Conservation (phyloP, 306 rosid species). For the cucumber (Cucumis sativus) region Cucumber_9930_V3 NC_026659.2:17074001-17074500, state of each 20-base stretch:
- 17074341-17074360: no score
- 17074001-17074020: slow-evolving; percentile 77
- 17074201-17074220: background rate
- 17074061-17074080: slow-evolving; percentile 96
- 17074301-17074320: no score
- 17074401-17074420: no score
- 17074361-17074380: no score
- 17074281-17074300: no score
- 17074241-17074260: background rate
- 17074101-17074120: slow-evolving; percentile 98
- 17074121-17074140: slow-evolving; percentile 30
- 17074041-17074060: slow-evolving; percentile 99
- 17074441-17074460: no score
- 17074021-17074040: slow-evolving; percentile 82
- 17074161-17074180: background rate
- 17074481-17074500: no score
- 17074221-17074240: background rate
- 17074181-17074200: background rate
- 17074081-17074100: slow-evolving; percentile 84
- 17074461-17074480: no score
- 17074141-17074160: background rate
- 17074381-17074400: no score
- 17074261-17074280: no score
- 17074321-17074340: no score
- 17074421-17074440: no score